Conservation (phyloP, 2,329 filamentous ascomycete species). For the Stagonosporopsis vannaccii region DNA sequence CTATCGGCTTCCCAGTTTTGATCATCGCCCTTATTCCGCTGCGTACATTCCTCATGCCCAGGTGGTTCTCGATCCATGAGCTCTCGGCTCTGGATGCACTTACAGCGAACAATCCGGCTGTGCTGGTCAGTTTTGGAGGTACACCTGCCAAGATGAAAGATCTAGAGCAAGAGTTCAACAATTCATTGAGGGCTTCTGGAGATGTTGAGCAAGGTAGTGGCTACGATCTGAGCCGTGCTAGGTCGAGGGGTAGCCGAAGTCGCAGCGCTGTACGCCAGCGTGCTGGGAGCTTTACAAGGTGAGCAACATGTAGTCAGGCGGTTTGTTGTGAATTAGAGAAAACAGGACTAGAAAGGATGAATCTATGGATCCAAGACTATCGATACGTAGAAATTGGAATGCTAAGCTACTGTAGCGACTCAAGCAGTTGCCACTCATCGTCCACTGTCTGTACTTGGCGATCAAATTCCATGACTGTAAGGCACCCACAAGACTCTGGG, state of each 20-base stretch:
- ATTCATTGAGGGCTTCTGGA: constrained; percentile 26
- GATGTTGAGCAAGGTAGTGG: constrained; percentile 17
- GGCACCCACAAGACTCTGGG: constrained; percentile 6
- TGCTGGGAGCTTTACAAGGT: constrained; percentile 29
- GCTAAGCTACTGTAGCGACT: neutral
- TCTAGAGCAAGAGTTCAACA: constrained; percentile 25
- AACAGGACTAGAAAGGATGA: neutral
- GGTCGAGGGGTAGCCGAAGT: constrained; percentile 16
- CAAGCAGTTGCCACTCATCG: constrained; percentile 11
- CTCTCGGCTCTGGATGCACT: constrained; percentile 59
- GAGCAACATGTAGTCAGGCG: neutral
- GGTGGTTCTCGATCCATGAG: constrained; percentile 58
- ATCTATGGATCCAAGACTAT: neutral
- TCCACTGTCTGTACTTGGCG: neutral
- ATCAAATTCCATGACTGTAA: neutral
- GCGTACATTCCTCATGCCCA: constrained; percentile 58
- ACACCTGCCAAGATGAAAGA: constrained; percentile 48
- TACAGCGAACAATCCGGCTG: constrained; percentile 60
- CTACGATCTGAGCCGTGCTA: constrained; percentile 5
- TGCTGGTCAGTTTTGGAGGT: constrained; percentile 61
- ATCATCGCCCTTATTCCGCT: constrained; percentile 64
- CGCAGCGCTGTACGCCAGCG: constrained; percentile 30
- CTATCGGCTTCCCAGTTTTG: constrained; percentile 64
- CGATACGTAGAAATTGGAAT: neutral
- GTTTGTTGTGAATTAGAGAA: neutral